Base-by-base conservation (phyloP, 768 basidiomycete species). In the Cyclocybe aegerita region DNA sequence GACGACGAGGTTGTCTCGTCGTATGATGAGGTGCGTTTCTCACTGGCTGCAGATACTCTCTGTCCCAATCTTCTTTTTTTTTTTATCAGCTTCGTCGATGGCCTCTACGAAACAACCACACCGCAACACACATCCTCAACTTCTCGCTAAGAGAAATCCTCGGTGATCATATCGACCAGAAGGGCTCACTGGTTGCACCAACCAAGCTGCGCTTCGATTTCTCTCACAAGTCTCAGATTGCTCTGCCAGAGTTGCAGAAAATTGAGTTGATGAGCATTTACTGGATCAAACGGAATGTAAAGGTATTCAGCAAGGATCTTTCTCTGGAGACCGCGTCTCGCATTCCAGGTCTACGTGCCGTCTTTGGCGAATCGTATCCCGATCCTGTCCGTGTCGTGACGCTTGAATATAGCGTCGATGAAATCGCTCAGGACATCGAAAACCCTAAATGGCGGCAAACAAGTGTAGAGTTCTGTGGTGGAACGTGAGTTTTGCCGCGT, bases 181-280 rank as follows among this genome's bases (percentile, higher is more conserved):
- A 91, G 65, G 97, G 97, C 31, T 98, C 97, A 3, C 83, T 99
- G 40, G 97, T 99, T 55, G 94, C 97, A 1, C 93, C 94, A 0
- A 83, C 86, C 16, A 98, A 97, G 69, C 82, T 99, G 17, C 92
- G 97, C 12, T 99, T 99, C 71, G 97, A 99, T 69, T 99, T 98
- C 70, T 95, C 93, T 12, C 97, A 99, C 74, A 98, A 97, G 68
- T 79, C 91, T 2, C 86, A 85, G 52, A 88, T 98, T 54, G 66
- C 81, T n/a, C 66, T 82, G 1, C 68, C 81, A 2, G 95, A 98
- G 44, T 78, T 98, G 32, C 63, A 71, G 43, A 86, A 85, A 67
- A 94, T 99, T 57, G 95, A 98, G 68, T 64, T 67, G 6, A 85
- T 92, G 76, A 88, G 85, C 61, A 72, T 85, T 54, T 88, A 90